Evolutionary conservation across 495 filamentous ascomycete species (phyloP), one percentile per base, ranked within the genome.

Genomic region (Talaromyces nanjingensis): DNA sequence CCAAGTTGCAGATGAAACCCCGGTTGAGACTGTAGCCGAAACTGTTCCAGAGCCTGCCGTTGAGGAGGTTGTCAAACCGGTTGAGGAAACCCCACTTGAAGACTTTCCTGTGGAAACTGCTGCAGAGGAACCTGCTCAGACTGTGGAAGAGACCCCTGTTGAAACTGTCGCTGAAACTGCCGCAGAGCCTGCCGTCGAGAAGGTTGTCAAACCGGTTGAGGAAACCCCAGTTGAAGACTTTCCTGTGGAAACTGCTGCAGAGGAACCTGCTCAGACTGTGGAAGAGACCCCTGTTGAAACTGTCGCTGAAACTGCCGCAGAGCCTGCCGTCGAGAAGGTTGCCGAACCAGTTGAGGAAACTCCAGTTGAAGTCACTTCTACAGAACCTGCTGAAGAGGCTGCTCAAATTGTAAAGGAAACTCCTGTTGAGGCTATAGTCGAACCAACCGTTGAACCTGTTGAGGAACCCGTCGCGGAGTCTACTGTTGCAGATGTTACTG

Each of bases 401-500:
- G 11, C 11, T 37, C 33, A 37, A 37, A 12, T 12, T 12, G 33
- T 37, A 6, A 2, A 37, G 33, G 33, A 68, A 33, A 25, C 55
- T 33, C 29, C 57, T 22, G 22, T 4, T 29, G 55, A 62, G 42
- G 14, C 42, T n/a, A n/a, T n/a, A n/a, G n/a, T n/a, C n/a, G n/a
- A n/a, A n/a, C n/a, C n/a, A n/a, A n/a, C n/a, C n/a, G n/a, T n/a
- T n/a, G n/a, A n/a, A n/a, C n/a, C n/a, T 45, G n/a, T 18, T 9
- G n/a, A 54, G 8, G 12, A 39, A n/a, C 53, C 22, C 31, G 59
- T 27, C 39, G n/a, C 60, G 4, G 12, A 64, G 20, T 31, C 60
- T 8, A 18, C 54, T 3, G n/a, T 54, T 22, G 64, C 58, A 58
- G 27, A 39, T 6, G 60, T 59, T 12, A 67, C 71, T 39, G 59